Base-by-base conservation (phyloP, 2,329 filamentous ascomycete genomes). In the Cladosporium sp. region DNA sequence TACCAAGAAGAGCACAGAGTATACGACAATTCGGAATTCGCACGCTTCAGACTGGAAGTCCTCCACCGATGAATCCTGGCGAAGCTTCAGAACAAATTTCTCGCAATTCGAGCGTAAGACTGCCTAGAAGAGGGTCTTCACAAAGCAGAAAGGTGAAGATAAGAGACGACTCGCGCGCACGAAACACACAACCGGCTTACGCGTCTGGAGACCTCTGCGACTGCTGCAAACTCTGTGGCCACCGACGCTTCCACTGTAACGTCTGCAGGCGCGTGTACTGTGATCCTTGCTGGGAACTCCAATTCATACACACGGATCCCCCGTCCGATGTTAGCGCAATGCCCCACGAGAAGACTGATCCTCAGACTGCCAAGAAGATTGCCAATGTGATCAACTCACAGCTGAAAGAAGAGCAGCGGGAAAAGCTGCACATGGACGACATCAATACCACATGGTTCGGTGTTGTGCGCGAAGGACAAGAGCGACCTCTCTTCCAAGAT, bases 401-500 rank as follows among this genome's bases (percentile, higher is more conserved):
- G 6, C 50, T 55, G 19, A 59, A 62, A 53, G 39, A 62, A 13
- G 52, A 27, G 22, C 22, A 27, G 9, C 4, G 22, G 9, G 22
- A 27, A 34, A 58, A 56, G n/a, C 53, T 69, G 20, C 67, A 70
- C 51, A 57, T 61, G 43, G 58, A 62, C 50, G 70, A 72, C 54
- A 63, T 65, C 41, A 55, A 61, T 4, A 69, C 68, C 1, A 68
- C 64, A 27, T 72, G 70, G 70, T 72, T 73, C 51, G 69, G 64
- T 19, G 60, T 68, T 18, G 55, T 64, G 7, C 58, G 61, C 40
- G 64, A 67, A 39, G 55, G 52, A 22, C 57, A 56, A 5, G 65
- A 58, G 13, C 55, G 61, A 12, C 64, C 64, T 0, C 60, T 64
- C 3, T 70, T 73, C 50, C 62, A 68, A 43, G 72, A 74, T 52